Percentiles rank a stretch among this genome's conserved stretches.
Evolutionary conservation across 106 monocot species (phyloP).

Genomic region (Allium fistulosum): DNA sequence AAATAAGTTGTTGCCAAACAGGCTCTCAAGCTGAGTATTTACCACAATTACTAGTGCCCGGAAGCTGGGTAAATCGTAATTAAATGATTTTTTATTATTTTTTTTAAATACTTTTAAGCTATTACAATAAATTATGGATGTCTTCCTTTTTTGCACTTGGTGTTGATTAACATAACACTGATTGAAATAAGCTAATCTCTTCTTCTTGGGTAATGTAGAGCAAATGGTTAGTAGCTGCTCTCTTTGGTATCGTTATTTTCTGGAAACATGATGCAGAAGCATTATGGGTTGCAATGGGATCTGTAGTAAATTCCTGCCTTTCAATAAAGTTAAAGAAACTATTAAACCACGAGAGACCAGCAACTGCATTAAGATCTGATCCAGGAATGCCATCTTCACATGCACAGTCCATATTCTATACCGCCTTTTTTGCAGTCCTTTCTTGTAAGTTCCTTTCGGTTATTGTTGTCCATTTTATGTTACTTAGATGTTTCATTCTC

Average conservation of each 20-base stretch:
- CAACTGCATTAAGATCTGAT: slow-evolving; percentile 54
- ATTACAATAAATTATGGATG: too few species aligned
- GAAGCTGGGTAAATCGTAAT: too few species aligned
- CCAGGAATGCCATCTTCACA: slow-evolving; percentile 98
- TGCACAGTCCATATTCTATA: slow-evolving; percentile 83
- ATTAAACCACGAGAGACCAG: slow-evolving; percentile 73
- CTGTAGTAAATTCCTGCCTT: slow-evolving; percentile 50
- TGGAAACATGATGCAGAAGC: slow-evolving; percentile 85
- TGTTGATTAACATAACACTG: too few species aligned
- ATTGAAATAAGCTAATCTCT: background rate
- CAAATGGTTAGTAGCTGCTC: slow-evolving; percentile 72
- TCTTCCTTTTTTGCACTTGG: too few species aligned
- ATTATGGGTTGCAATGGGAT: slow-evolving; percentile 61
- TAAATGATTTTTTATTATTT: too few species aligned
- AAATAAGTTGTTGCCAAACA: too few species aligned
- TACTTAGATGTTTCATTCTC: too few species aligned
- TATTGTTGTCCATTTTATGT: background rate
- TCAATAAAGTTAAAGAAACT: slow-evolving; percentile 51
- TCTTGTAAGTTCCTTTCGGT: slow-evolving; percentile 38
- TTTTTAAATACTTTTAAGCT: too few species aligned
- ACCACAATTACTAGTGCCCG: too few species aligned
- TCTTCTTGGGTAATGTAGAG: slow-evolving; percentile 33
- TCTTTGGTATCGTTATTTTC: slow-evolving; percentile 50
- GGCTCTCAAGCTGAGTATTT: too few species aligned
- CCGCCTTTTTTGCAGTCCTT: slow-evolving; percentile 32